Evolutionary conservation across 768 basidiomycete species (phyloP).

Genomic region (Zangia roseola): DNA sequence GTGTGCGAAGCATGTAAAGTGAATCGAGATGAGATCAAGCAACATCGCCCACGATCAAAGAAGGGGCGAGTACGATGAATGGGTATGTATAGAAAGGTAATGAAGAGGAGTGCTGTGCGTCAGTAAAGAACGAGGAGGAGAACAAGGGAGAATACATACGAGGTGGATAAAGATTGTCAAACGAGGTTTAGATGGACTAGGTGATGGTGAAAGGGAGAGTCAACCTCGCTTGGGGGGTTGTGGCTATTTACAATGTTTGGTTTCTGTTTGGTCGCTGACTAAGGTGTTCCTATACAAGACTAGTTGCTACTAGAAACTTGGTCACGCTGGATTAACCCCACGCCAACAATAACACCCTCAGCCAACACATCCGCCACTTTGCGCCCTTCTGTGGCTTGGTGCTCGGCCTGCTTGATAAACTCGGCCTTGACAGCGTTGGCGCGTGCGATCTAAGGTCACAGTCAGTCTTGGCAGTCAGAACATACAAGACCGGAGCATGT

Average conservation of each 20-base stretch:
- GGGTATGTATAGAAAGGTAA: neutral
- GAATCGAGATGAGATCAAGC: conserved; percentile 30
- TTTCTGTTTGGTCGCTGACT: conserved; percentile 39
- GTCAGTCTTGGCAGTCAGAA: neutral
- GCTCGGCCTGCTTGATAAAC: conserved; percentile 63
- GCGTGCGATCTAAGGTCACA: conserved; percentile 50
- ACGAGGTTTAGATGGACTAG: neutral
- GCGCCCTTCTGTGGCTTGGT: conserved; percentile 64
- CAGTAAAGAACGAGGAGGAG: neutral
- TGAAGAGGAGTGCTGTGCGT: neutral
- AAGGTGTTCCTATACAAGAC: conserved; percentile 15
- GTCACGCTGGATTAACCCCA: conserved; percentile 70
- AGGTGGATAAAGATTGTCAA: neutral
- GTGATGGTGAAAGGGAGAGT: conserved; percentile 32
- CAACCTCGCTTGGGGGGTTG: conserved; percentile 13
- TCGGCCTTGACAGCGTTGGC: conserved; percentile 71
- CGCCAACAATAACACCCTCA: conserved; percentile 70
- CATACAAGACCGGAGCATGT: conserved; percentile 15
- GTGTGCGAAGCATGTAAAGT: conserved; percentile 10
- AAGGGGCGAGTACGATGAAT: neutral
- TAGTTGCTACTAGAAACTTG: conserved; percentile 14
- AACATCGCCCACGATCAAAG: conserved; percentile 40
- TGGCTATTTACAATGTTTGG: conserved; percentile 39
- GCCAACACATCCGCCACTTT: conserved; percentile 71
- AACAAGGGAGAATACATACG: conserved; percentile 9